These are phyloP conservation scores for Lobosporangium transversale DNA, from an alignment of 192 early-diverging fungal genomes.

Conservation along the genomic window DNA sequence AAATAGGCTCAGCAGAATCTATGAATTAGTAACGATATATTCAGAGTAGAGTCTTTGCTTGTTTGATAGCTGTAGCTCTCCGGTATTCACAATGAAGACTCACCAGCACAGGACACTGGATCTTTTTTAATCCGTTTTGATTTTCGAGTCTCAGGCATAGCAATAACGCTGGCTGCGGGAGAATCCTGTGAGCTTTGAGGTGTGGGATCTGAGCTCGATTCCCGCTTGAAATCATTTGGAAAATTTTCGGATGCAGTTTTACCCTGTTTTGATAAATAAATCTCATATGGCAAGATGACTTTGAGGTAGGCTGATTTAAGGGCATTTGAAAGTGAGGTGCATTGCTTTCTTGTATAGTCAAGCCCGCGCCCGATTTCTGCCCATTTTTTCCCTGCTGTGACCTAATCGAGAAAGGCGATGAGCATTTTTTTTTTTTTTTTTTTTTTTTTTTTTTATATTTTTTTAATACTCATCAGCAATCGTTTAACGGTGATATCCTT, in stretches of 20 bases:
- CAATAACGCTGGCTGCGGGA: not conserved
- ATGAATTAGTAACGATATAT: too few relatives aligned
- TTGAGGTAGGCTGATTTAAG: conserved; percentile 74
- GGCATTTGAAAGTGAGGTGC: conserved; percentile 80
- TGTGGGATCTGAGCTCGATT: not conserved
- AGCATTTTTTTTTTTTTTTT: not conserved
- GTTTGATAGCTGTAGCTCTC: too few relatives aligned
- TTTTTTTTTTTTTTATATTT: too few relatives aligned
- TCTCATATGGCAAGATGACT: conserved; percentile 76
- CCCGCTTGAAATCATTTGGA: conserved; percentile 7
- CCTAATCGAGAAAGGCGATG: conserved; percentile 46
- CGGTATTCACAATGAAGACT: too few relatives aligned
- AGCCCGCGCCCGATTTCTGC: conserved; percentile 82
- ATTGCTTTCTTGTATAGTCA: conserved; percentile 76
- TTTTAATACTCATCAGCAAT: too few relatives aligned
- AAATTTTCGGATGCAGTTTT: conserved; percentile 17
- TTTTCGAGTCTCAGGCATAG: conserved; percentile 25
- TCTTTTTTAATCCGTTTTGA: conserved; percentile 52
- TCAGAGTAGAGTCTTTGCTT: too few relatives aligned
- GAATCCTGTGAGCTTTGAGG: conserved; percentile 13
- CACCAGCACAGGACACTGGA: conserved; percentile 42
- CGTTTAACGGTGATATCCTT: too few relatives aligned
- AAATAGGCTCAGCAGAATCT: not conserved
- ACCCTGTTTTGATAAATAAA: conserved; percentile 66
- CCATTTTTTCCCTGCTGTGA: conserved; percentile 83